Conservation (phyloP, 305 asterid genomes). For the Plantago lanceolata region DNA sequence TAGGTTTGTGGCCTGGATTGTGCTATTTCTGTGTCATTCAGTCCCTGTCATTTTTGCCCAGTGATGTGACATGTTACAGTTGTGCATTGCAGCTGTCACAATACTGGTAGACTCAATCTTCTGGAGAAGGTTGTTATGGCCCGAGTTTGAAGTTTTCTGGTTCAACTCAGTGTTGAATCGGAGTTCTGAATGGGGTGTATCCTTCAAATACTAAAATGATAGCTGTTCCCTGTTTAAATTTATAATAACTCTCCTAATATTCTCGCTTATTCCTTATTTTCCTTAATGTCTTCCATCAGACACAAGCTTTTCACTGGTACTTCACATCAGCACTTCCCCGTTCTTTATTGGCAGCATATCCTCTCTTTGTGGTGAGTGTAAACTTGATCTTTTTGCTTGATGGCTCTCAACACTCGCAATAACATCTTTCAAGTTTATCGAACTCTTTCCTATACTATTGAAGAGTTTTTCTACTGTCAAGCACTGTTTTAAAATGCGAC, state of each 20-base stretch:
- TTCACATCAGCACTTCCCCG: conserved; percentile 99
- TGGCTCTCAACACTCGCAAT: conserved; percentile 2
- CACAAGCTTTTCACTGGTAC: conserved; percentile 92
- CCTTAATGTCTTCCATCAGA: conserved; percentile 48
- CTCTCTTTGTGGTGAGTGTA: conserved; percentile 78
- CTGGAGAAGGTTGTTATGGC: conserved; percentile 87
- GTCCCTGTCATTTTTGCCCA: conserved; percentile 8
- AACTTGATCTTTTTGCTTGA: conserved; percentile 11
- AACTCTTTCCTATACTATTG: not conserved
- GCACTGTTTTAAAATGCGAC: too few species aligned
- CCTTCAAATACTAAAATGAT: conserved; percentile 34
- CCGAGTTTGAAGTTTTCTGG: conserved; percentile 95
- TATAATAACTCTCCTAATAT: not conserved
- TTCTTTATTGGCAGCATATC: conserved; percentile 82
- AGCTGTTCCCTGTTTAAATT: too few species aligned
- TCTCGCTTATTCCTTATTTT: conserved; percentile 21
- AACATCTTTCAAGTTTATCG: conserved; percentile 6
- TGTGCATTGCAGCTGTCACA: conserved; percentile 64
- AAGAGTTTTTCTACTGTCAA: not conserved
- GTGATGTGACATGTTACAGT: conserved; percentile 20
- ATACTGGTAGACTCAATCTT: conserved; percentile 65
- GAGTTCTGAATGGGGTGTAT: conserved; percentile 99
- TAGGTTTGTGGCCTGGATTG: conserved; percentile 55
- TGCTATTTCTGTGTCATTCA: conserved; percentile 16
- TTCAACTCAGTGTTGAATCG: conserved; percentile 92